phyloP scores from a whole-genome alignment of 2,329 filamentous ascomycete genomes.

The Exophiala calicioides region DNA sequence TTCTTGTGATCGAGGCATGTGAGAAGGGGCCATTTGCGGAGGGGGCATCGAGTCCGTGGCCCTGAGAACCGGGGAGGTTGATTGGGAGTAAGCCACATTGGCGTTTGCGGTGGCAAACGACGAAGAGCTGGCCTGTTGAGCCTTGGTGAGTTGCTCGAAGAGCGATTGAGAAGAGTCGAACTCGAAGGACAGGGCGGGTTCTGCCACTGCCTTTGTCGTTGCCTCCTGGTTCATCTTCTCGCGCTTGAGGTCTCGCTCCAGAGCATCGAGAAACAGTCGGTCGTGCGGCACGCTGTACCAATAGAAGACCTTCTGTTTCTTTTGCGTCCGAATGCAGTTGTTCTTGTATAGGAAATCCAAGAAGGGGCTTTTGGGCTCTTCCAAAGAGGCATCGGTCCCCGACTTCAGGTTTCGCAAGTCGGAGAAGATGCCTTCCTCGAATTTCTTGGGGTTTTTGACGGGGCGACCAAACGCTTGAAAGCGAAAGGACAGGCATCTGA shows the following conservation, averaged over 20 bases:
- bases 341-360: conserved; percentile 99
- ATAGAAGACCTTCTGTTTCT: conserved; percentile 99
- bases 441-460: conserved; percentile 99
- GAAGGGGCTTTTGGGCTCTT: conserved; percentile 98
- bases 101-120: conserved; percentile 84
- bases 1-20: conserved; percentile 60
- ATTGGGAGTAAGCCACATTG: conserved; percentile 69
- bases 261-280: conserved; percentile 91
- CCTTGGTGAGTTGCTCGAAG: conserved; percentile 98
- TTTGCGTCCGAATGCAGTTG: conserved; percentile 99
- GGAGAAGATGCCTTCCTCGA: conserved; percentile 99
- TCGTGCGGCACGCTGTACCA: conserved; percentile 99
- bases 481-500: conserved; percentile 94
- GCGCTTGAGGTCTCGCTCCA: conserved; percentile 95
- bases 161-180: conserved; percentile 99
- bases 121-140: conserved; percentile 96
- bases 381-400: conserved; percentile 93
- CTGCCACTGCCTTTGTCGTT: conserved; percentile 93
- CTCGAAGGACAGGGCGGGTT: conserved; percentile 96
- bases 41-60: conserved; percentile 93
- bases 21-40: conserved; percentile 74
- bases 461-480: conserved; percentile 98
- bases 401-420: conserved; percentile 98
- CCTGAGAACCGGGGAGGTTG: conserved; percentile 84
- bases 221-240: conserved; percentile 99